Evolutionary conservation across 768 basidiomycete genomes (phyloP).

Genomic region (Pholiota molesta): DNA sequence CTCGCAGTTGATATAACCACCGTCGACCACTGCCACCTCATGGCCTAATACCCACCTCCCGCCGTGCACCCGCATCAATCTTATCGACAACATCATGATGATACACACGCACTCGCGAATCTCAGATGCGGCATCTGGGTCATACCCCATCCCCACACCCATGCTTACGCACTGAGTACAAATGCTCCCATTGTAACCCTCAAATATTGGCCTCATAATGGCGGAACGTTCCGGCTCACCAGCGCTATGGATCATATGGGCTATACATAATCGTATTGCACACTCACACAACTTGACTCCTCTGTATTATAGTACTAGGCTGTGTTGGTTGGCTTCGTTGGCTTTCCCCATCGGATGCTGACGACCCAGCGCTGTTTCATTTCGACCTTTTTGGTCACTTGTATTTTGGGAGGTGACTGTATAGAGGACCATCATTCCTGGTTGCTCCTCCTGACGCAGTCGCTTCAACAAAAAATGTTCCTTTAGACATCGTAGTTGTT

Average conservation of each 20-base stretch:
- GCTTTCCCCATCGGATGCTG: not conserved
- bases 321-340: not conserved
- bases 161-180: not conserved
- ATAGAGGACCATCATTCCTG: too few relatives aligned
- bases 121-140: not conserved
- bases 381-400: not conserved
- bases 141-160: not conserved
- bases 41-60: not conserved
- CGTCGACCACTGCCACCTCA: not conserved
- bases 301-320: not conserved
- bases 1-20: conserved; percentile 50
- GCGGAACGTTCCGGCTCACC: not conserved
- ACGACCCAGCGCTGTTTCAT: not conserved
- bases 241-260: not conserved
- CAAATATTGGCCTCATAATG: not conserved
- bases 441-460: too few relatives aligned
- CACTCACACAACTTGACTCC: not conserved
- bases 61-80: not conserved
- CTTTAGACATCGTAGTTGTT: not conserved
- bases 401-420: not conserved
- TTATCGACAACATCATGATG: not conserved
- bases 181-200: not conserved
- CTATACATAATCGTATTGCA: not conserved
- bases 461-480: too few relatives aligned
- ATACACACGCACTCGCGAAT: not conserved